A percentile compares a stretch with the other conserved stretches of the same genome.
These are phyloP conservation scores for Tylopilus sp. DNA, from an alignment of 1,284 basidiomycete species.

Conservation along the genomic window DNA sequence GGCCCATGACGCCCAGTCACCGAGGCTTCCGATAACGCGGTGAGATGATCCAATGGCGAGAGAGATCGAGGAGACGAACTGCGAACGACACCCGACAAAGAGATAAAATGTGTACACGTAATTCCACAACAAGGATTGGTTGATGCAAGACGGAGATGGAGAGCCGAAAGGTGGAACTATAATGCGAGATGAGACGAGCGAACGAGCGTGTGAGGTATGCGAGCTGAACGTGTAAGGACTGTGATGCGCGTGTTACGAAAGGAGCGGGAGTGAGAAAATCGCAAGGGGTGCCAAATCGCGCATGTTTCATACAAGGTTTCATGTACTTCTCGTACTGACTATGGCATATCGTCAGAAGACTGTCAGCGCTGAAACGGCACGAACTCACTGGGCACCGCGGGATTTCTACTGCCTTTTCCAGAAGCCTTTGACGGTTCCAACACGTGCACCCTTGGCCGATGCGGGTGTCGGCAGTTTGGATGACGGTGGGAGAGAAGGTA, in stretches of 20 bases:
- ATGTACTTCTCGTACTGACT: constrained; percentile 3
- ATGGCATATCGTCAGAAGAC: constrained; percentile 1
- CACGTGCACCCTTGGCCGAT: constrained; percentile 23
- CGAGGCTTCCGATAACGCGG: constrained; percentile 1
- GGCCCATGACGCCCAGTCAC: neutral
- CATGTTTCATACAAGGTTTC: constrained; percentile 5
- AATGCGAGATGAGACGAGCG: constrained; percentile 4
- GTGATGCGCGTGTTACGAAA: constrained; percentile 8
- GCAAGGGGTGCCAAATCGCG: constrained; percentile 4
- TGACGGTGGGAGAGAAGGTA: neutral
- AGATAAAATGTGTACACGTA: constrained; percentile 33
- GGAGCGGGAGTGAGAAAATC: neutral
- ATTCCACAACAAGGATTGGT: constrained; percentile 33
- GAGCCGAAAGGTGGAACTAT: constrained; percentile 7
- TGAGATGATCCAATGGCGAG: constrained; percentile 1
- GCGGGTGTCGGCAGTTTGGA: constrained; percentile 30
- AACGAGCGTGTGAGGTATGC: constrained; percentile 14
- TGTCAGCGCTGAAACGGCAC: neutral
- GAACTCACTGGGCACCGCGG: constrained; percentile 10
- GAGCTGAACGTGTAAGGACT: constrained; percentile 20
- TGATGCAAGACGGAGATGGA: constrained; percentile 19
- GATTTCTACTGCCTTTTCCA: constrained; percentile 31
- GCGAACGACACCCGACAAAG: constrained; percentile 14
- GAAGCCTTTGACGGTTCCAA: constrained; percentile 33
- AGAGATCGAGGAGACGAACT: constrained; percentile 8